phyloP scores from a whole-genome alignment of 768 basidiomycete genomes.

The Kwoniella newhampshirensis region DNA sequence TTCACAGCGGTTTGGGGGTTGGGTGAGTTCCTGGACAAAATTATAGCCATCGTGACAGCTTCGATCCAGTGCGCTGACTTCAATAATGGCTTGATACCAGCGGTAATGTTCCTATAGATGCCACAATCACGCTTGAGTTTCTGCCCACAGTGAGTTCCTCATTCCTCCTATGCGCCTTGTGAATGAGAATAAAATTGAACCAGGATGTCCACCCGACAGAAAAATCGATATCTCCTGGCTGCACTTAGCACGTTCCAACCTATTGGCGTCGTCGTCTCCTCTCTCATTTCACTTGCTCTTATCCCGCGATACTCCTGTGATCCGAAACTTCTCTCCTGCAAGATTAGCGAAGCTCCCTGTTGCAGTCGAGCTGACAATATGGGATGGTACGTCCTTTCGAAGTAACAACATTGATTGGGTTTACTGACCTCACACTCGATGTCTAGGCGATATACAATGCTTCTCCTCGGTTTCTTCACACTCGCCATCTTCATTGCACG shows the following conservation, averaged over 20 bases:
- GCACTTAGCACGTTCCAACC: conserved; percentile 58
- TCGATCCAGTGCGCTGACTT: no score
- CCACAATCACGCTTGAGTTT: conserved; percentile 50
- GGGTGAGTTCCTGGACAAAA: conserved; percentile 17
- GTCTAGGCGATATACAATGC: conserved; percentile 60
- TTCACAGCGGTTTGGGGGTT: conserved; percentile 26
- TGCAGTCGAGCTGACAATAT: conserved; percentile 60
- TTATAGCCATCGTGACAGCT: no score
- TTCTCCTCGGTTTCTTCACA: conserved; percentile 54
- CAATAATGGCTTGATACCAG: conserved; percentile 36
- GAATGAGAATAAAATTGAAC: background rate
- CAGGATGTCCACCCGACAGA: conserved; percentile 4
- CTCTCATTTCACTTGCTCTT: conserved; percentile 60
- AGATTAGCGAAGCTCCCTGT: conserved; percentile 48
- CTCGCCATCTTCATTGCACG: conserved; percentile 61
- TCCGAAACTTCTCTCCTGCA: conserved; percentile 30
- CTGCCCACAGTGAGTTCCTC: conserved; percentile 20
- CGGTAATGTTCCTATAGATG: conserved; percentile 54
- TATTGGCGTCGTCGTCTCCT: conserved; percentile 59
- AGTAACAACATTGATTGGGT: no score
- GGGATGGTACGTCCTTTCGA: conserved; percentile 57
- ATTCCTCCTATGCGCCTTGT: no score
- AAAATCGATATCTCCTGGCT: conserved; percentile 57
- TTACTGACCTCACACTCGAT: background rate
- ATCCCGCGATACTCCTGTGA: conserved; percentile 62